These are phyloP conservation scores for Sporothrix brasiliensis DNA, from an alignment of 2,329 filamentous ascomycete species.

Conservation along the genomic window DNA sequence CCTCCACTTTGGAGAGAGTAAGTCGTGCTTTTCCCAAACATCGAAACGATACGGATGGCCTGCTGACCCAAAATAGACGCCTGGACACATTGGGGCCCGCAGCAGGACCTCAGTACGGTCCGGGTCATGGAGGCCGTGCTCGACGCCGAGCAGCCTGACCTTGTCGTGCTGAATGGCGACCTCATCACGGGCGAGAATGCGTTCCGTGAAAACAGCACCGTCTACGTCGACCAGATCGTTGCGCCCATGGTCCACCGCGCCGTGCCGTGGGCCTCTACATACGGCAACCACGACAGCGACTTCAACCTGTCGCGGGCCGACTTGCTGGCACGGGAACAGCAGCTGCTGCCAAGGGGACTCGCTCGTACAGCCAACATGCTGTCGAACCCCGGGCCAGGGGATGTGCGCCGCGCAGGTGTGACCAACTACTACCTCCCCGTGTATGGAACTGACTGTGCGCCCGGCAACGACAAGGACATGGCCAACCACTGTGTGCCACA, in stretches of 20 bases:
- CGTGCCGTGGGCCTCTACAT: slow-evolving; percentile 59
- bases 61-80: slow-evolving; percentile 44
- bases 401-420: slow-evolving; percentile 35
- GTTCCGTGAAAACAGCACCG: slow-evolving; percentile 50
- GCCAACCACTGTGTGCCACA: slow-evolving; percentile 36
- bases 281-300: slow-evolving; percentile 63
- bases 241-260: slow-evolving; percentile 50
- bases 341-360: slow-evolving; percentile 35
- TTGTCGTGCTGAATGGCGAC: slow-evolving; percentile 66
- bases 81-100: slow-evolving; percentile 45
- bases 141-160: slow-evolving; percentile 44
- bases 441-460: slow-evolving; percentile 36
- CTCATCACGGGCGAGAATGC: slow-evolving; percentile 63
- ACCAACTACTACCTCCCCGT: slow-evolving; percentile 44
- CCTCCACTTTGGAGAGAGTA: slow-evolving; percentile 71
- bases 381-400: background rate
- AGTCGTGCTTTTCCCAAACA: slow-evolving; percentile 31
- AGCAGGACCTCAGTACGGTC: slow-evolving; percentile 45
- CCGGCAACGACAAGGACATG: background rate
- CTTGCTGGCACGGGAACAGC: slow-evolving; percentile 40
- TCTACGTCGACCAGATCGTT: slow-evolving; percentile 55
- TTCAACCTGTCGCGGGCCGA: slow-evolving; percentile 50
- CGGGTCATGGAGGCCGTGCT: slow-evolving; percentile 45
- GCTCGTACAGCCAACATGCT: slow-evolving; percentile 39
- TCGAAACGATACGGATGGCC: background rate